Evolutionary conservation across 2,329 filamentous ascomycete genomes (phyloP).

Genomic region (Xylaria sp.): DNA sequence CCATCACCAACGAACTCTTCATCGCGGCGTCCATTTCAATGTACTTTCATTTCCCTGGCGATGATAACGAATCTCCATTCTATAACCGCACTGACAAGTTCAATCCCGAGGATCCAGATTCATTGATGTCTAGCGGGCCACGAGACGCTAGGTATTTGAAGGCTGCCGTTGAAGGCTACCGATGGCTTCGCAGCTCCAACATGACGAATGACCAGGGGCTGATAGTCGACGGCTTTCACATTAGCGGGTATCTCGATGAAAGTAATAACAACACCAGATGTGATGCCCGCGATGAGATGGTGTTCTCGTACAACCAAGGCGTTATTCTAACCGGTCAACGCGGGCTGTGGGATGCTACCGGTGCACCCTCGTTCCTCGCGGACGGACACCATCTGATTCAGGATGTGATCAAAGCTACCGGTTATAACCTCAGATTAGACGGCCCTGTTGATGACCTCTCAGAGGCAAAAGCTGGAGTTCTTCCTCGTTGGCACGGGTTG

Average conservation of each 20-base stretch:
- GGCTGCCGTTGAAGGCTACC: conserved; percentile 80
- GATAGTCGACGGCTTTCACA: conserved; percentile 90
- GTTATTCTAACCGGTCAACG: conserved; percentile 85
- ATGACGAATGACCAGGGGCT: conserved; percentile 83
- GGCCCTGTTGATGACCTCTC: conserved; percentile 55
- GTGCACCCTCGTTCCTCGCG: conserved; percentile 73
- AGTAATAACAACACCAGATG: conserved; percentile 76
- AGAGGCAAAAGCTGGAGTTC: conserved; percentile 48
- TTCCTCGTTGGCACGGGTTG: conserved; percentile 75
- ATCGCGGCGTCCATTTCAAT: conserved; percentile 86
- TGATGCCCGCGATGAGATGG: conserved; percentile 84
- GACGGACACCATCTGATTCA: conserved; percentile 83
- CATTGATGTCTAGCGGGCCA: conserved; percentile 49
- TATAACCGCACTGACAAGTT: conserved; percentile 40
- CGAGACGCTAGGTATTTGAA: conserved; percentile 73
- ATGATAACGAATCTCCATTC: conserved; percentile 78
- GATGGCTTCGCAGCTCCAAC: conserved; percentile 80
- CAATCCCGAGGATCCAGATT: conserved; percentile 44
- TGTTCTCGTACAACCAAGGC: conserved; percentile 96
- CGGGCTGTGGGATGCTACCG: conserved; percentile 82
- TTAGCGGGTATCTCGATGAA: conserved; percentile 70
- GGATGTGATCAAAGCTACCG: conserved; percentile 80
- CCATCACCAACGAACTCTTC: conserved; percentile 92
- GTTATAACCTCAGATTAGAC: conserved; percentile 68
- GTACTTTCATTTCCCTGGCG: conserved; percentile 89